Base-by-base conservation (phyloP, 345 rosid species). In the Acer saccharum region DNA sequence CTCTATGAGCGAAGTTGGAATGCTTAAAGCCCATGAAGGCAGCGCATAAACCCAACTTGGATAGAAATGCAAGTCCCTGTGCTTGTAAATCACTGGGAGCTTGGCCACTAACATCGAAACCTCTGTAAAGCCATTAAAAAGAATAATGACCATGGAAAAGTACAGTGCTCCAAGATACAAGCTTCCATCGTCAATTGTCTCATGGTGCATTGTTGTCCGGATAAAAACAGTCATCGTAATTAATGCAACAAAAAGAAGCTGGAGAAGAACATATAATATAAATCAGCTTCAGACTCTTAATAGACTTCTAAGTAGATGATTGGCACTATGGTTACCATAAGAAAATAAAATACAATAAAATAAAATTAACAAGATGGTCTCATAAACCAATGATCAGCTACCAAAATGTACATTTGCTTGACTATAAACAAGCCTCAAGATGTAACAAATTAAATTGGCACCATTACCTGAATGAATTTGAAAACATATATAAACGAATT, bases 61-160 rank as follows among this genome's bases (percentile, higher is more conserved):
- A 64, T 96, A 96, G 85, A 94, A 96, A 79, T 83, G 94, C 86
- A 96, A 83, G 84, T 92, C 97, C 82, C 99, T 82, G 58, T 96
- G 99, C 92, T 94, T 96, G 92, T 96, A 96, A 52, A 96, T 92
- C 18, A 96, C 88, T 0, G 99, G 97, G 81, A 96, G 98, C 90
- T 96, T 96, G 72, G 95, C 92, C 74, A 94, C 98, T 80, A 96
- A 84, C 98, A 96, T 90, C 2, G 99, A 89, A 77, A 96, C 99
- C 86, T 96, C 99, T 4, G 99, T 96, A 72, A 96, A 96, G 73
- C 99, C 98, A 74, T 96, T 96, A 48, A 96, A 96, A 79, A 96
- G 98, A 87, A 96, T 86, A 87, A 94, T 96, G 79, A 96, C 93
- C 98, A 89, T 96, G 65, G 99, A 96, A 79, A 96, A 96, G 90